Percentiles rank a stretch among this genome's conserved stretches.
These are phyloP conservation scores for Tephrocybe sp. DNA, from an alignment of 768 basidiomycete genomes.

Conservation along the genomic window DNA sequence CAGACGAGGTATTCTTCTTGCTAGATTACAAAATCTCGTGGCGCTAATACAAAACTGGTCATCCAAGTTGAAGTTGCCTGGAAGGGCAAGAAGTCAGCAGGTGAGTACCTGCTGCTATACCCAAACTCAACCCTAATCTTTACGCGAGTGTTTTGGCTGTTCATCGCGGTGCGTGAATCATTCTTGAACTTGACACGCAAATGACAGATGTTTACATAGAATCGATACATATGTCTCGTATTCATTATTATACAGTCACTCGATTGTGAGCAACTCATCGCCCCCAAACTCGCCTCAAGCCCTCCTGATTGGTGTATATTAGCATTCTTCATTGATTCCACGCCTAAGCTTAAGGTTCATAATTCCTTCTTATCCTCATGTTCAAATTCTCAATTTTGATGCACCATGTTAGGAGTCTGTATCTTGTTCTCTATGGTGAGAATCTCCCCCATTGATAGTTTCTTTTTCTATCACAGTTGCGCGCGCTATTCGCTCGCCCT, in stretches of 20 bases:
- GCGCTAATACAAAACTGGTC: not conserved
- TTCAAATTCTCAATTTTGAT: not conserved
- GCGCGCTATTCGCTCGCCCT: conserved; percentile 10
- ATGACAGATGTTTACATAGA: conserved; percentile 1
- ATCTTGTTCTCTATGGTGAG: not conserved
- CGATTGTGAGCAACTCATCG: conserved; percentile 3
- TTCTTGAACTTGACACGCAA: not conserved
- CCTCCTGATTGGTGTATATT: not conserved
- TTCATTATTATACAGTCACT: conserved; percentile 16
- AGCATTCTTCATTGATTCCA: conserved; percentile 8
- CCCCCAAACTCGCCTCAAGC: not conserved
- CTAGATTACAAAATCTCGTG: not conserved
- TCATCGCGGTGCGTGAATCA: conserved; percentile 1
- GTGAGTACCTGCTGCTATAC: not conserved
- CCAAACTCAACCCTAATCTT: too few relatives aligned
- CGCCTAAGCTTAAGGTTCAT: not conserved
- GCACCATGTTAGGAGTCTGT: conserved; percentile 1
- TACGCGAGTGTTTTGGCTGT: conserved; percentile 11
- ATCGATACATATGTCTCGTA: conserved; percentile 16
- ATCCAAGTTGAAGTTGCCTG: conserved; percentile 5
- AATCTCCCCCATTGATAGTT: not conserved
- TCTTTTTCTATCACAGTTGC: conserved; percentile 1
- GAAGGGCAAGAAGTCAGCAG: conserved; percentile 2
- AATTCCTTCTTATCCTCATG: not conserved
- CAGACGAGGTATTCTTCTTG: conserved; percentile 12